phyloP scores from a whole-genome alignment of 148 eudicot genomes.

The Rheum nobile region DNA sequence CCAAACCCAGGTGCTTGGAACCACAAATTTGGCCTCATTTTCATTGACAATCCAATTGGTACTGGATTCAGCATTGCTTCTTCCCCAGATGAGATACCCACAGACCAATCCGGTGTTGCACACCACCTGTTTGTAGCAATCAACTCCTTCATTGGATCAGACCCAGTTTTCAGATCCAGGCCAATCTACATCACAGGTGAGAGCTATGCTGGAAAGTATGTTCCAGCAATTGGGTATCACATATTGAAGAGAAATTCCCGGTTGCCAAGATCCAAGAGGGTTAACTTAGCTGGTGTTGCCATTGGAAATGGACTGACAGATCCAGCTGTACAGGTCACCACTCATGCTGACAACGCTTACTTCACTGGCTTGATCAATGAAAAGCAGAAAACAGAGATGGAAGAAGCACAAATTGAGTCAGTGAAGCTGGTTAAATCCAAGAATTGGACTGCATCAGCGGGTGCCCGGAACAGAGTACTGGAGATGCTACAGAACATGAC shows the following conservation, averaged over 20 bases:
- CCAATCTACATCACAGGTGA: slow-evolving; percentile 80
- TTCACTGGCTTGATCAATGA: slow-evolving; percentile 53
- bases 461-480: slow-evolving; percentile 33
- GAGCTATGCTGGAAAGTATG: slow-evolving; percentile 86
- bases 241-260: slow-evolving; percentile 33
- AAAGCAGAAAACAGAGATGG: slow-evolving; percentile 37
- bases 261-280: slow-evolving; percentile 17
- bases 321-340: slow-evolving; percentile 50
- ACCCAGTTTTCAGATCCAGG: slow-evolving; percentile 33
- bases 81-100: slow-evolving; percentile 50
- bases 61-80: slow-evolving; percentile 72
- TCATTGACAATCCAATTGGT: slow-evolving; percentile 81
- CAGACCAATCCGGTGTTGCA: slow-evolving; percentile 45
- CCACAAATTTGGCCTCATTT: slow-evolving; percentile 47
- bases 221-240: slow-evolving; percentile 64
- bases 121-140: slow-evolving; percentile 57
- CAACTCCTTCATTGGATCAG: slow-evolving; percentile 24
- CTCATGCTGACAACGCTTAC: slow-evolving; percentile 59
- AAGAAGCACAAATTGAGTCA: slow-evolving; percentile 30
- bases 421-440: slow-evolving; percentile 16
- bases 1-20: slow-evolving; percentile 57
- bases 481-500: slow-evolving; percentile 41
- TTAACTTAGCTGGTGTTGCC: slow-evolving; percentile 64
- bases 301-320: slow-evolving; percentile 83
- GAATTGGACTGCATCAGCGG: slow-evolving; percentile 53